phyloP scores from a whole-genome alignment of 306 rosid species.

The Vigna trinervia region DNA sequence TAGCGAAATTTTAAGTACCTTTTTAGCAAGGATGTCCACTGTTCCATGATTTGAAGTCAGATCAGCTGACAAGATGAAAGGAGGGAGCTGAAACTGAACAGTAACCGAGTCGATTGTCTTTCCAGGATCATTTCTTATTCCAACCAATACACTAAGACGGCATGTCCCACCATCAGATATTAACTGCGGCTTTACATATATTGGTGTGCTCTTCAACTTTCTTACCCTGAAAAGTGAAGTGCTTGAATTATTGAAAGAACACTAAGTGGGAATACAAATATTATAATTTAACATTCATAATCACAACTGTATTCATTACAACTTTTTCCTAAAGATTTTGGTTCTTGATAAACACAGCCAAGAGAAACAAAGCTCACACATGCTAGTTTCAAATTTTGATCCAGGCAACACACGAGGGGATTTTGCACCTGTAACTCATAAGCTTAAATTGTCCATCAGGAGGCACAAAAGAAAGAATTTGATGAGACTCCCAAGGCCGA shows the following conservation, averaged over 20 bases:
- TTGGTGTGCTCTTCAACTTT: conserved; percentile 83
- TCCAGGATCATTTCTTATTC: conserved; percentile 85
- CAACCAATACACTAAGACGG: conserved; percentile 78
- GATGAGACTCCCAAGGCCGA: conserved; percentile 93
- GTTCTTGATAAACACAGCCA: background rate
- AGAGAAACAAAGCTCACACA: background rate
- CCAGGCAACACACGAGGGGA: conserved; percentile 10
- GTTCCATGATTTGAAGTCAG: conserved; percentile 87
- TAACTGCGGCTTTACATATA: conserved; percentile 91
- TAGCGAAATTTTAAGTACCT: conserved; percentile 61
- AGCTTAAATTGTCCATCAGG: conserved; percentile 97
- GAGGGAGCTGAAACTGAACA: conserved; percentile 80
- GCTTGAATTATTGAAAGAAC: conserved; percentile 21
- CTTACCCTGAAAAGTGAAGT: conserved; percentile 67
- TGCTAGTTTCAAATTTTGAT: conserved; percentile 25
- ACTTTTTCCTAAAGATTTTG: conserved; percentile 1
- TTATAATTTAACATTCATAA: background rate
- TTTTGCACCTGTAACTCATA: conserved; percentile 81
- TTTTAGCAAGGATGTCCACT: conserved; percentile 75
- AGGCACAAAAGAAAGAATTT: conserved; percentile 92
- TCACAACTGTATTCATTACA: conserved; percentile 14
- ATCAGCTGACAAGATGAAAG: conserved; percentile 79
- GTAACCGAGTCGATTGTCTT: conserved; percentile 73
- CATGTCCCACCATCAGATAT: conserved; percentile 86
- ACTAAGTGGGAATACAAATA: conserved; percentile 11